Evolutionary conservation across 768 basidiomycete genomes (phyloP).

Genomic region (Pilatotrama ljubarskyi): DNA sequence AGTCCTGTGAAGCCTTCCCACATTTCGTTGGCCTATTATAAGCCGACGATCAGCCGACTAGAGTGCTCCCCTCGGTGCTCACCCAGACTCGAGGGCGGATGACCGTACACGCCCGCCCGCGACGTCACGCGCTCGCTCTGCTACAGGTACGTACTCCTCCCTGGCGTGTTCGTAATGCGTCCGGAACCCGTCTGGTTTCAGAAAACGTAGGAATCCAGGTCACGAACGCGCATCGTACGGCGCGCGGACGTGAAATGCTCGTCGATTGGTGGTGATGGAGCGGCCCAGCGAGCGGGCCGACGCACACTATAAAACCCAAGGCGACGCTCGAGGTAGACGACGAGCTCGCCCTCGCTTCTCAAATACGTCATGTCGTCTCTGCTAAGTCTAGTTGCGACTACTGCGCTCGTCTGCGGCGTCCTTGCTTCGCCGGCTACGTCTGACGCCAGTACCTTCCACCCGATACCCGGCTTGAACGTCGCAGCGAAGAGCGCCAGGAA

Average conservation of each 20-base stretch:
- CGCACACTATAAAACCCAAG: background rate
- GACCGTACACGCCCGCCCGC: background rate
- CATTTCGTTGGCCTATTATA: conserved; percentile 1
- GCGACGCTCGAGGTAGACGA: too few relatives aligned
- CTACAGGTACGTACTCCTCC: background rate
- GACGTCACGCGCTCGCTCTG: background rate
- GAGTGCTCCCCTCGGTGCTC: background rate
- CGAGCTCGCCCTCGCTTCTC: background rate
- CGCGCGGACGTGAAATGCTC: background rate
- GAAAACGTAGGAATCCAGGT: background rate
- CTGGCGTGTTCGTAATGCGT: background rate
- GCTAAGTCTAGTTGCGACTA: background rate
- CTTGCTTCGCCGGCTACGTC: background rate
- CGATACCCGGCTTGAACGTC: conserved; percentile 30
- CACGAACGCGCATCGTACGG: background rate
- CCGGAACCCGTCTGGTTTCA: conserved; percentile 6
- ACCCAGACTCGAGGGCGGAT: background rate
- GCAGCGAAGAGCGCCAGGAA: conserved; percentile 42
- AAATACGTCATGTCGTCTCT: background rate
- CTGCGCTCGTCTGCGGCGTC: background rate
- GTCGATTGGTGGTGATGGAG: conserved; percentile 1
- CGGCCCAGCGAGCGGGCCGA: conserved; percentile 6
- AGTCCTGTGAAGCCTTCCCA: conserved; percentile 6
- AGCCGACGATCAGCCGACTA: conserved; percentile 14
- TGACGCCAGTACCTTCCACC: background rate